Evolutionary conservation across 192 early-diverging fungal species (phyloP).

Genomic region (Backusella parvicylindrica): DNA sequence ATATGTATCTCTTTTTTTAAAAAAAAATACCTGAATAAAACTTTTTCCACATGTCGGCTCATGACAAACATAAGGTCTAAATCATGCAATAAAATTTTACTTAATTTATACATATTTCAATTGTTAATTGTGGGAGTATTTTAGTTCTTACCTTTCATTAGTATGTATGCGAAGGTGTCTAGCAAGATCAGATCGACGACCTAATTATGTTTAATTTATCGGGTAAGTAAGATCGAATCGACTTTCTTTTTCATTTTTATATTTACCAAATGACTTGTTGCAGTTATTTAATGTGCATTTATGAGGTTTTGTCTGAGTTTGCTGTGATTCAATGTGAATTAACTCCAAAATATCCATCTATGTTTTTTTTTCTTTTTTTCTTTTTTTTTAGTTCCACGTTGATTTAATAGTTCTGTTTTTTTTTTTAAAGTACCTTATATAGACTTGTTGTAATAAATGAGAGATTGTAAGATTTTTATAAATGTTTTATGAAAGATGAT

Average conservation of each 20-base stretch:
- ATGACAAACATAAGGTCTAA: conserved; percentile 61
- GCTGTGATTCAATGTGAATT: conserved; percentile 46
- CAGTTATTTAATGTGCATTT: conserved; percentile 58
- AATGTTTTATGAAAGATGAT: neutral
- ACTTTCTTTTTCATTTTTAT: neutral
- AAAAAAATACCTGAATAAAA: conserved; percentile 56
- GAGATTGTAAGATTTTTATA: neutral
- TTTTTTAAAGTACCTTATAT: neutral
- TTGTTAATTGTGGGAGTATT: neutral
- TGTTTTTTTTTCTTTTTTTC: neutral
- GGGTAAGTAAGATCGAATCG: neutral
- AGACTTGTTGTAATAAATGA: conserved; percentile 2
- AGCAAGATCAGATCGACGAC: conserved; percentile 62
- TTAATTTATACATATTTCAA: neutral
- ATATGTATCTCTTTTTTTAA: neutral
- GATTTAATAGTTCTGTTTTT: neutral
- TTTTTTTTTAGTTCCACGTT: conserved; percentile 2
- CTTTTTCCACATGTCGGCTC: conserved; percentile 65
- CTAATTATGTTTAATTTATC: conserved; percentile 21
- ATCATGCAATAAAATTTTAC: neutral
- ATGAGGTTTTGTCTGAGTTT: conserved; percentile 49
- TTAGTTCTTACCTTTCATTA: conserved; percentile 54
- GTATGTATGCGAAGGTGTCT: conserved; percentile 77
- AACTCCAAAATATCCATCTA: conserved; percentile 41
- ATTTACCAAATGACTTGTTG: conserved; percentile 57